phyloP scores from a whole-genome alignment of 768 basidiomycete genomes.

The Boletus rubropictus region DNA sequence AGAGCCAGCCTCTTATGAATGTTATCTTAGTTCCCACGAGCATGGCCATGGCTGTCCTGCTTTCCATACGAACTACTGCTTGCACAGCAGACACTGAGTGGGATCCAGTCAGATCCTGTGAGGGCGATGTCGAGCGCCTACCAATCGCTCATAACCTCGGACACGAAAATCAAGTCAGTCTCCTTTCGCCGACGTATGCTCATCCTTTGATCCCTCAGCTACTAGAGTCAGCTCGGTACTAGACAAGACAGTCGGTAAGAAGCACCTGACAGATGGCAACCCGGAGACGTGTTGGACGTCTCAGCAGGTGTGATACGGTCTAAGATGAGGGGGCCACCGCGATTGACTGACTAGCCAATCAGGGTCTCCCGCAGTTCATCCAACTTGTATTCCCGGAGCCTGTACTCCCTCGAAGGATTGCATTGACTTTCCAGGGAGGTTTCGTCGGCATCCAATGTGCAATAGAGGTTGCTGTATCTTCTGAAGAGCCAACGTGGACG shows the following conservation, averaged over 20 bases:
- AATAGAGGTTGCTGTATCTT: constrained; percentile 36
- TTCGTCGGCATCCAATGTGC: constrained; percentile 70
- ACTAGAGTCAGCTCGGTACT: constrained; percentile 74
- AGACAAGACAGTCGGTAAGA: constrained; percentile 69
- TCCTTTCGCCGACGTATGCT: constrained; percentile 28
- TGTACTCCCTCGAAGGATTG: constrained; percentile 52
- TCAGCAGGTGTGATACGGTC: constrained; percentile 48
- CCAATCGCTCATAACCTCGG: constrained; percentile 19
- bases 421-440: constrained; percentile 78
- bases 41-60: too few relatives aligned
- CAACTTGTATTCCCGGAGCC: constrained; percentile 51
- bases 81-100: background rate
- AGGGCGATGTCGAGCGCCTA: constrained; percentile 19
- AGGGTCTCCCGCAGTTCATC: constrained; percentile 77
- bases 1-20: background rate
- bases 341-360: constrained; percentile 8
- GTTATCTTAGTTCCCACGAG: constrained; percentile 13
- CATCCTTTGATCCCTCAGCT: constrained; percentile 5
- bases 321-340: background rate
- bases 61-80: too few relatives aligned
- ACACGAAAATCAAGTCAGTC: constrained; percentile 34
- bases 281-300: constrained; percentile 85
- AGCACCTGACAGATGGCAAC: constrained; percentile 59
- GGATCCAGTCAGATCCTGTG: background rate
- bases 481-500: constrained; percentile 41